Evolutionary conservation across 2,329 filamentous ascomycete species (phyloP).

Genomic region (Fusarium sp.): DNA sequence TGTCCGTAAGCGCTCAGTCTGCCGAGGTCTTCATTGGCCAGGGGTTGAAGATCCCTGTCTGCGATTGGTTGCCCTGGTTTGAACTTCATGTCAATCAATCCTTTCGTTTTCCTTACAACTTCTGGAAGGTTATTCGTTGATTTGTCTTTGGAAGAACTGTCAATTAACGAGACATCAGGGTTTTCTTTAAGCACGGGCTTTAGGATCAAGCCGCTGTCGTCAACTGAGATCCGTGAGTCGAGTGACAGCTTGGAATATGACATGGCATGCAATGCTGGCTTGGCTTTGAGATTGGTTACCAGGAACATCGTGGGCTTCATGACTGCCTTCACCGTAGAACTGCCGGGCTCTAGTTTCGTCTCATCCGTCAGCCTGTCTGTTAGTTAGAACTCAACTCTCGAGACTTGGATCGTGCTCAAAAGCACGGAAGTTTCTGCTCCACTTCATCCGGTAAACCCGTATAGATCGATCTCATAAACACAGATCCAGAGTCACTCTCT

Average conservation of each 20-base stretch:
- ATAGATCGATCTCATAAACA: slow-evolving; percentile 9
- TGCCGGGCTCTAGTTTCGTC: slow-evolving; percentile 1
- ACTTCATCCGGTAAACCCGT: slow-evolving; percentile 1
- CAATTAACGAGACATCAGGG: slow-evolving; percentile 1
- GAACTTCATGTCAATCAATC: slow-evolving; percentile 13
- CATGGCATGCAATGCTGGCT: not conserved
- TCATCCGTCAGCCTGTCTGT: not conserved
- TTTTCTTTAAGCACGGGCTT: slow-evolving; percentile 15
- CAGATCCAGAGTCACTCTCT: not conserved
- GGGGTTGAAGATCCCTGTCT: slow-evolving; percentile 4
- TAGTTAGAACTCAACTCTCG: slow-evolving; percentile 5
- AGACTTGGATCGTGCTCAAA: slow-evolving; percentile 21
- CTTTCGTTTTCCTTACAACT: not conserved
- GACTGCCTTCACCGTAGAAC: not conserved
- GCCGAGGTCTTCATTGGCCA: slow-evolving; percentile 39
- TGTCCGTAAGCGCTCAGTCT: slow-evolving; percentile 17
- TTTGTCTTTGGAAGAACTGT: not conserved
- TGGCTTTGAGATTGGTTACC: not conserved
- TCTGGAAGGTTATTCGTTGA: slow-evolving; percentile 18
- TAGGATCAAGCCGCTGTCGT: slow-evolving; percentile 23
- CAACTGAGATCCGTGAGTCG: slow-evolving; percentile 17
- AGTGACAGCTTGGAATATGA: slow-evolving; percentile 16
- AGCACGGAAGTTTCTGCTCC: slow-evolving; percentile 9
- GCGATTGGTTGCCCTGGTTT: slow-evolving; percentile 48
- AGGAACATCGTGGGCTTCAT: not conserved